Conservation (phyloP, 768 basidiomycete genomes). For the Crepidotus variabilis region DNA sequence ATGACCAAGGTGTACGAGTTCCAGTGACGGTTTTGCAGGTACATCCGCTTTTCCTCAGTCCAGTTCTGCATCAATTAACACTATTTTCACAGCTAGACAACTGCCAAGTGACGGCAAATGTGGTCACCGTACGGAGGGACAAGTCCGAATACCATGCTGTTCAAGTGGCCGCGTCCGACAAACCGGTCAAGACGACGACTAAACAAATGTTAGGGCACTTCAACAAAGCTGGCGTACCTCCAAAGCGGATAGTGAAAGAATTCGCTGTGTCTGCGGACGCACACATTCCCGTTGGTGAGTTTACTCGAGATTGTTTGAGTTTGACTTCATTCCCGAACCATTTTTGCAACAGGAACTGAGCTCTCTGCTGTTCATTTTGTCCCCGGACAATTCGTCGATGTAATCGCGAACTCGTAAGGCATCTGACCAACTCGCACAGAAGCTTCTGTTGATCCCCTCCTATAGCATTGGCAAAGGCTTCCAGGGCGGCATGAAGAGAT, state of each 20-base stretch:
- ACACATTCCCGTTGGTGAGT: slow-evolving; percentile 82
- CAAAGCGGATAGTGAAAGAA: slow-evolving; percentile 84
- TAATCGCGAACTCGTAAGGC: slow-evolving; percentile 84
- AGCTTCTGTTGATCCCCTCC: neutral
- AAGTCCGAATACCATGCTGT: slow-evolving; percentile 85
- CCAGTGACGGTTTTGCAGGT: slow-evolving; percentile 97
- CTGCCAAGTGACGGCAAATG: slow-evolving; percentile 84
- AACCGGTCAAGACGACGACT: slow-evolving; percentile 66
- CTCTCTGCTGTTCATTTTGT: slow-evolving; percentile 93
- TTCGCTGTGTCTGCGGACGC: slow-evolving; percentile 89
- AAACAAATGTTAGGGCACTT: slow-evolving; percentile 89
- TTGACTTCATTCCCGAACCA: neutral
- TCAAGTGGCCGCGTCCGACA: slow-evolving; percentile 85
- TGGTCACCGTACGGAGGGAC: slow-evolving; percentile 60
- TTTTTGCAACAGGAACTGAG: slow-evolving; percentile 61
- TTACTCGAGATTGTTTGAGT: neutral
- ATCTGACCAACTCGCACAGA: neutral
- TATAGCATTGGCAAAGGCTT: slow-evolving; percentile 94
- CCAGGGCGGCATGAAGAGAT: slow-evolving; percentile 95
- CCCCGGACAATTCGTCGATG: slow-evolving; percentile 94
- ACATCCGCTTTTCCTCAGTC: slow-evolving; percentile 16
- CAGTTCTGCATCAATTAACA: slow-evolving; percentile 8
- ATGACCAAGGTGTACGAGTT: slow-evolving; percentile 78
- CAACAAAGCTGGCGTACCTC: slow-evolving; percentile 70
- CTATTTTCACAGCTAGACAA: slow-evolving; percentile 61